Conservation (phyloP, 148 eudicot species). For the Euryodendron excelsum region DNA sequence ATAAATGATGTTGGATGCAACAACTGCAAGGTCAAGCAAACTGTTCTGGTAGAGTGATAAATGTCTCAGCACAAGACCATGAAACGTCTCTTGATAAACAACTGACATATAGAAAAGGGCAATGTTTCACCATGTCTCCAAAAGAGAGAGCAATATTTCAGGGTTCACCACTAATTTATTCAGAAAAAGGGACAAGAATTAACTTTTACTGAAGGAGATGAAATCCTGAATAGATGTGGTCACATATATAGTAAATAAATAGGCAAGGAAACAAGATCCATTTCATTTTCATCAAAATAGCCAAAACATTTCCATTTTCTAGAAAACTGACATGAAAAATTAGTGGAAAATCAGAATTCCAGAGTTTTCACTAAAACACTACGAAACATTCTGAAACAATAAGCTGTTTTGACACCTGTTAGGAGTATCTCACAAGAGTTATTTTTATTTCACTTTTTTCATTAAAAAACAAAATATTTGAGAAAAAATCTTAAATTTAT, state of each 20-base stretch:
- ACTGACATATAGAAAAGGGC: not conserved
- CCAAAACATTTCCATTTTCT: too few relatives aligned
- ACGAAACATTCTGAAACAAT: too few relatives aligned
- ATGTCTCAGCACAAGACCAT: not conserved
- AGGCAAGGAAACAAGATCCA: too few relatives aligned
- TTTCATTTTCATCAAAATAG: too few relatives aligned
- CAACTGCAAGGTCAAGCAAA: not conserved
- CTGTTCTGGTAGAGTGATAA: not conserved
- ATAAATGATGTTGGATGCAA: not conserved
- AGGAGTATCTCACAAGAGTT: too few relatives aligned
- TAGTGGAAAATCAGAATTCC: too few relatives aligned
- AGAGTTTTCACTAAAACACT: too few relatives aligned
- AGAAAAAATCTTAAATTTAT: too few relatives aligned
- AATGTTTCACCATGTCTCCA: not conserved
- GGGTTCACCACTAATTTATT: not conserved
- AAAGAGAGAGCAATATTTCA: not conserved
- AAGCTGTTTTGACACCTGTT: too few relatives aligned
- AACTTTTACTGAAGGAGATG: not conserved
- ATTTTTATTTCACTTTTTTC: too few relatives aligned
- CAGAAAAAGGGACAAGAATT: not conserved
- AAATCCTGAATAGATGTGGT: not conserved
- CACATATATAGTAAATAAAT: not conserved
- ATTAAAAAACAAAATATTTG: too few relatives aligned
- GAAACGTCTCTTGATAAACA: not conserved
- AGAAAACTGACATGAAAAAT: too few relatives aligned